Conservation (phyloP, 257 asterid genomes). For the Leonotis leonurus region DNA sequence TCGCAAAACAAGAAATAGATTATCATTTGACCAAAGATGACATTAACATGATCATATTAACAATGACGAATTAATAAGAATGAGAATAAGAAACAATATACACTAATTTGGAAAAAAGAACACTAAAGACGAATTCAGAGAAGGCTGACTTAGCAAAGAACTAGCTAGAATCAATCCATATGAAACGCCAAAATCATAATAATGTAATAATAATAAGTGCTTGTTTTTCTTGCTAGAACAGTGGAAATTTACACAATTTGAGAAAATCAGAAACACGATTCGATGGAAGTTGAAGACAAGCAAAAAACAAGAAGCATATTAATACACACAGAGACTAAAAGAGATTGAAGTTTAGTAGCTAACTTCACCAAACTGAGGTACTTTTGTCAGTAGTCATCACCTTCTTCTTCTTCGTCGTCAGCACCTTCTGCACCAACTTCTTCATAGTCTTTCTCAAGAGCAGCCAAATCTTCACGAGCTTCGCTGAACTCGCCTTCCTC, state of each 20-base stretch:
- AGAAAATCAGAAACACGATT: slow-evolving; percentile 3
- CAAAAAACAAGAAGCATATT: slow-evolving; percentile 6
- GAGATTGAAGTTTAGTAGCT: slow-evolving; percentile 5
- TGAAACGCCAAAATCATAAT: not conserved
- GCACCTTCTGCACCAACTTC: slow-evolving; percentile 48
- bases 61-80: not conserved
- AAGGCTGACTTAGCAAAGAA: too few relatives aligned
- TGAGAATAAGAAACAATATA: not conserved
- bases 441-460: slow-evolving; percentile 42
- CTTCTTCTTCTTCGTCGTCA: slow-evolving; percentile 40
- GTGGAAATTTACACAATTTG: slow-evolving; percentile 6
- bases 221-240: not conserved
- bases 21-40: not conserved
- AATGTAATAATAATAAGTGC: not conserved
- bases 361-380: not conserved
- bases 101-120: too few relatives aligned
- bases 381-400: slow-evolving; percentile 29
- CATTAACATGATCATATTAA: not conserved
- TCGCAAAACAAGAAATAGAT: not conserved
- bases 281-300: slow-evolving; percentile 1
- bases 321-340: slow-evolving; percentile 23
- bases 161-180: too few relatives aligned
- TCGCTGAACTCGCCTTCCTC: slow-evolving; percentile 50
- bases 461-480: slow-evolving; percentile 49
- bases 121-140: too few relatives aligned